Evolutionary conservation across 2,329 filamentous ascomycete genomes (phyloP).

Genomic region (Zarea fungicola): DNA sequence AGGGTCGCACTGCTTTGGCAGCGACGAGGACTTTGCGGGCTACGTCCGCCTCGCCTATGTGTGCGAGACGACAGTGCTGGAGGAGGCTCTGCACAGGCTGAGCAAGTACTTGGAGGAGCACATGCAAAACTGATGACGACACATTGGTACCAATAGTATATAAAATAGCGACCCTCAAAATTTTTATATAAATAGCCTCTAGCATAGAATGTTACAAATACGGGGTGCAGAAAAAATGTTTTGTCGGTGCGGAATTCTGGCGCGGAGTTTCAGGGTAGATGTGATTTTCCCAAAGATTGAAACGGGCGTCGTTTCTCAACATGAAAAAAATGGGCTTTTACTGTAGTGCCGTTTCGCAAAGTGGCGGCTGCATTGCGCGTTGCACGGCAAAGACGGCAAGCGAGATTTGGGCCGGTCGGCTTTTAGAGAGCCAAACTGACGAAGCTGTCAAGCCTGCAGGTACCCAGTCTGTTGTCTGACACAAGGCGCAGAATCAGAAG

Average conservation of each 20-base stretch:
- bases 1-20: slow-evolving; percentile 68
- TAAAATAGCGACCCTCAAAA: too few species aligned
- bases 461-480: too few species aligned
- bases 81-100: slow-evolving; percentile 54
- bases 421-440: too few species aligned
- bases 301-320: background rate
- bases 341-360: background rate
- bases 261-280: background rate
- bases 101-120: slow-evolving; percentile 31
- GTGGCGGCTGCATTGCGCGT: slow-evolving; percentile 6
- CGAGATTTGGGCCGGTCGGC: background rate
- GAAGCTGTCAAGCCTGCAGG: too few species aligned
- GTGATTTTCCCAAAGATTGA: too few species aligned
- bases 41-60: slow-evolving; percentile 76
- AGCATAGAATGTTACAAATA: background rate
- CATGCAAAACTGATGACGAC: background rate
- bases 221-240: too few species aligned
- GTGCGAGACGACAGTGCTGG: slow-evolving; percentile 63
- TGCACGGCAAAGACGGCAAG: slow-evolving; percentile 8
- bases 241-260: background rate
- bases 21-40: slow-evolving; percentile 60
- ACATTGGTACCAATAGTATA: too few species aligned
- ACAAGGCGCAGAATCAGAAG: too few species aligned
- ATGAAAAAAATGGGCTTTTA: background rate
- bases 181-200: background rate